Percentiles rank a stretch among this genome's conserved stretches.
Conservation (phyloP, 176 grass and related monocot genomes). For the Triticum timopheevii region DNA sequence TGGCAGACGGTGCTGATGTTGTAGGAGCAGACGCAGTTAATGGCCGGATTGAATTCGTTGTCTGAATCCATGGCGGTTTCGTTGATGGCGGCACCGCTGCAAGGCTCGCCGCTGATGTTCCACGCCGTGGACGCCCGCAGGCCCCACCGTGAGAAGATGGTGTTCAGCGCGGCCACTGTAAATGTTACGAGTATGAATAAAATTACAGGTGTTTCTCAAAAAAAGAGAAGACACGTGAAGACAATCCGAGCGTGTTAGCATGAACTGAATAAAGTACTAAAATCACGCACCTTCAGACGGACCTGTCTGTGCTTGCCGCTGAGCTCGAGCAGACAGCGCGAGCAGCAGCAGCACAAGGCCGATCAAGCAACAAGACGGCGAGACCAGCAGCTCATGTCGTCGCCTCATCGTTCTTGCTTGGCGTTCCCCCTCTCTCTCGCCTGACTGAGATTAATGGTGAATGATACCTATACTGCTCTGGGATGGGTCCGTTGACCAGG, state of each 20-base stretch:
- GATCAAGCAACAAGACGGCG: background rate
- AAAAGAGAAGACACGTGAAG: background rate
- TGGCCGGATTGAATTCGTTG: constrained; percentile 39
- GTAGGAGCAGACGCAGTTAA: constrained; percentile 61
- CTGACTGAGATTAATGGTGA: too few species aligned
- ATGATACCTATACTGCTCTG: too few species aligned
- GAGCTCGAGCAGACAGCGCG: background rate
- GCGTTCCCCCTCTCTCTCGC: too few species aligned
- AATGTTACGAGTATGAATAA: too few species aligned
- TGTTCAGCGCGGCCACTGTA: constrained; percentile 47
- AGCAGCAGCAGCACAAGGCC: background rate
- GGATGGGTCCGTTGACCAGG: too few species aligned
- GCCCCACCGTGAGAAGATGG: constrained; percentile 41
- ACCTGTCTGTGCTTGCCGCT: background rate
- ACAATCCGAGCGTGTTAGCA: background rate
- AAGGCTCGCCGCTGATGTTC: constrained; percentile 76
- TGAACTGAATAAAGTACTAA: background rate
- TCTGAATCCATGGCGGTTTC: background rate
- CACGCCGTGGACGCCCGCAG: constrained; percentile 32
- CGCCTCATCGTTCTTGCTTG: background rate
- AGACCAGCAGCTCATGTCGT: background rate
- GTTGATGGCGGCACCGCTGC: constrained; percentile 61
- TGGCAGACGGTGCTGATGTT: constrained; percentile 44
- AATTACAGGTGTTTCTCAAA: too few species aligned
- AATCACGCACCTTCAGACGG: background rate